Conservation (phyloP, 2,329 filamentous ascomycete genomes). For the Fusarium torreyae region DNA sequence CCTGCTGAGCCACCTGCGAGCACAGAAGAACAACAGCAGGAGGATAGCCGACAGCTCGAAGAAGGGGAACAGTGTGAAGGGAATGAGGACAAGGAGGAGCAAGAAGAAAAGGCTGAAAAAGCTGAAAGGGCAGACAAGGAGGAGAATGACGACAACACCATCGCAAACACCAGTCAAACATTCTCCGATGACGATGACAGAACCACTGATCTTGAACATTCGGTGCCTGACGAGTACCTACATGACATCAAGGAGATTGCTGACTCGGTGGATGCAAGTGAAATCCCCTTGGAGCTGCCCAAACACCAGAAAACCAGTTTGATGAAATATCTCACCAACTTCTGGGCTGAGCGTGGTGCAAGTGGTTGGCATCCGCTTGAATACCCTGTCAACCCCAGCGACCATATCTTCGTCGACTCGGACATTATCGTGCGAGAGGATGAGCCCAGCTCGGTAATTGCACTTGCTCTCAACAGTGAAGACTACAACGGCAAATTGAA, state of each 20-base stretch:
- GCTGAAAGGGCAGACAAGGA: slow-evolving; percentile 49
- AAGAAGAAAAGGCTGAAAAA: slow-evolving; percentile 43
- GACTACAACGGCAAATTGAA: slow-evolving; percentile 88
- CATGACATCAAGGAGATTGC: slow-evolving; percentile 75
- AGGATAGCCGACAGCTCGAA: slow-evolving; percentile 50
- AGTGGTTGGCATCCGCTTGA: slow-evolving; percentile 94
- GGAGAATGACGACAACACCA: slow-evolving; percentile 51
- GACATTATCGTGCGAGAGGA: slow-evolving; percentile 98
- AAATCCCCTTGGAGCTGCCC: slow-evolving; percentile 80
- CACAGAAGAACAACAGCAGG: slow-evolving; percentile 43
- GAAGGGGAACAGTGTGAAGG: slow-evolving; percentile 50
- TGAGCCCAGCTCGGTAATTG: slow-evolving; percentile 95
- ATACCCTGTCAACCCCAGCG: slow-evolving; percentile 88
- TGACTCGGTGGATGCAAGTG: slow-evolving; percentile 73
- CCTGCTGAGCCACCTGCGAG: slow-evolving; percentile 45
- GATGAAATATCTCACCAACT: slow-evolving; percentile 96
- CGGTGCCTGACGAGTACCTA: slow-evolving; percentile 77
- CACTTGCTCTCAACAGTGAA: slow-evolving; percentile 88
- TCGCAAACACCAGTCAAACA: slow-evolving; percentile 61
- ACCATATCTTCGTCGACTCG: slow-evolving; percentile 97
- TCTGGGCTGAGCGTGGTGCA: slow-evolving; percentile 97
- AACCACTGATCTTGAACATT: slow-evolving; percentile 80
- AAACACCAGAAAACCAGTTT: slow-evolving; percentile 94
- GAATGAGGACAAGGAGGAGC: slow-evolving; percentile 22
- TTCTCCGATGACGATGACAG: slow-evolving; percentile 79